phyloP scores from a whole-genome alignment of 2,329 filamentous ascomycete genomes.

The Microcyclospora tardicrescens region DNA sequence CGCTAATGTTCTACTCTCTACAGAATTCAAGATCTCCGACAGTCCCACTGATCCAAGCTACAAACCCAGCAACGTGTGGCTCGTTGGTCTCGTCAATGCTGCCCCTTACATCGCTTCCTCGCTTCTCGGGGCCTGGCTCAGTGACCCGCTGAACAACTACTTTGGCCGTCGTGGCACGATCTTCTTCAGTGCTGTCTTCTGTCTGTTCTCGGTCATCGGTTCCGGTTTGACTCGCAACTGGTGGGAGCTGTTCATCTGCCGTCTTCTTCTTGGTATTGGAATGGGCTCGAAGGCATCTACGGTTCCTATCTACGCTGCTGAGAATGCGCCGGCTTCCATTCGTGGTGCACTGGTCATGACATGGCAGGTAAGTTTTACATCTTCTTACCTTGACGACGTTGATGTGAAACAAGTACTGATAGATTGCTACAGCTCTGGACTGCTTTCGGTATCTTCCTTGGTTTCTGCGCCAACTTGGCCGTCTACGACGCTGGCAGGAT shows the following conservation, averaged over 20 bases:
- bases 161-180: constrained; percentile 26
- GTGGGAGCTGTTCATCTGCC: constrained; percentile 27
- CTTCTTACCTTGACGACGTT: no score
- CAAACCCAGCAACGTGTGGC: constrained; percentile 27
- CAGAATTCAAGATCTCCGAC: constrained; percentile 19
- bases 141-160: constrained; percentile 28
- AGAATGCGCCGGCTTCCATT: constrained; percentile 42
- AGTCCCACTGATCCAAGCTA: neutral
- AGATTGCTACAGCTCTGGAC: constrained; percentile 17
- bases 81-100: constrained; percentile 56
- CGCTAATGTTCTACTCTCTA: no score
- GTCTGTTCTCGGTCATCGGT: constrained; percentile 55
- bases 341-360: constrained; percentile 45
- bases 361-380: constrained; percentile 27
- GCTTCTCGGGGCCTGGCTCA: constrained; percentile 16
- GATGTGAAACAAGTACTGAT: no score
- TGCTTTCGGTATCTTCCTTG: constrained; percentile 36
- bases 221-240: constrained; percentile 47
- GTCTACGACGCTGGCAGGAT: constrained; percentile 26
- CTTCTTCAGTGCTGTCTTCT: constrained; percentile 37
- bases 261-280: constrained; percentile 27
- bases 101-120: constrained; percentile 34
- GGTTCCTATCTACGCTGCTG: constrained; percentile 39
- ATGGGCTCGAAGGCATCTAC: constrained; percentile 34
- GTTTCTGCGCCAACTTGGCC: constrained; percentile 29